Evolutionary conservation across 768 basidiomycete species (phyloP), one percentile per base, ranked within the genome.

Genomic region (Pseudohyphozyma bogoriensis): DNA sequence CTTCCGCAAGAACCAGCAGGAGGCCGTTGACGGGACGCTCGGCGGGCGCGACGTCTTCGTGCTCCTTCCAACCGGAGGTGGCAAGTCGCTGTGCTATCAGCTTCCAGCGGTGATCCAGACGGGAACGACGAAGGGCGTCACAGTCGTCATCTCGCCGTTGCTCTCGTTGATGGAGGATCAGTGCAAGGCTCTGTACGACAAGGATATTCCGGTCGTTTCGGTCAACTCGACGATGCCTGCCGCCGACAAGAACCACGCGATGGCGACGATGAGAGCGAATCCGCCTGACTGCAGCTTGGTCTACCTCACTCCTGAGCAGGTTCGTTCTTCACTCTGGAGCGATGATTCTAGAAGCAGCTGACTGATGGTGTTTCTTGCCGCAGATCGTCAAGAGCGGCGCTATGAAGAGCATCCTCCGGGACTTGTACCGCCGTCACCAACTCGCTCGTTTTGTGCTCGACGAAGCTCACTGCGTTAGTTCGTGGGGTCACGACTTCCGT

Each of bases 401-500:
- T n/a, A 79, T 87, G 52, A 79, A 77, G 67, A 73, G 70, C 12
- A 79, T 84, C 22, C 73, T 97, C 13, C 65, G 72, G 24, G 73
- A 75, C n/a, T 76, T 96, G 3, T 79, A 90, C 69, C 70, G 74
- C 9, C 71, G 75, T 29, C 76, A 78, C 6, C 76, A 80, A 58
- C 72, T 99, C 42, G 90, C 89, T 18, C 78, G 93, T 35, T 93
- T 99, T 71, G 91, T 95, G 1, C 80, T 96, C 53, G 95, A 99
- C 71, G 95, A 99, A 72, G 93, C 91, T 3, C 95, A 99, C 72
- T 90, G 89, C 72, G 87, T 97, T 45, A 85, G 83, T 18, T 60
- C 52, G 26, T 97, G 95, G 95, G 95, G 93, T 9, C 83, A 91
- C 69, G 85, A 91, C 71, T 92, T 95, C 70, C 82, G 93, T 52